Evolutionary conservation across 106 monocot species (phyloP).

Genomic region (Dendrobium chrysotoxum): DNA sequence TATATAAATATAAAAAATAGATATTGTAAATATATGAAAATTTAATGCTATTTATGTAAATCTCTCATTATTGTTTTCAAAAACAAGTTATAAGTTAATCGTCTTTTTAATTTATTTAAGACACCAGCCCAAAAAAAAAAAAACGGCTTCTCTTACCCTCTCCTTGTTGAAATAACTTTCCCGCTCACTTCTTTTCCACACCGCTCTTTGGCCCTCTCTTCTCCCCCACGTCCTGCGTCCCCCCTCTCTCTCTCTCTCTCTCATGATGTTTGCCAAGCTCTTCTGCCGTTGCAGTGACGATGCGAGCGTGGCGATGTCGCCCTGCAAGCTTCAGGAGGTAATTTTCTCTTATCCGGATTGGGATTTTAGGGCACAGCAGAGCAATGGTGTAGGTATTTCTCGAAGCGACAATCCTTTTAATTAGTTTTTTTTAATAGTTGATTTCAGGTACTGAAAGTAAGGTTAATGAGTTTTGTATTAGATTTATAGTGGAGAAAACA

Average conservation of each 20-base stretch:
- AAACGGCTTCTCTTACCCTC: too few relatives aligned
- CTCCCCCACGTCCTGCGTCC: not conserved
- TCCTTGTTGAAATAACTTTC: too few relatives aligned
- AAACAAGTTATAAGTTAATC: too few relatives aligned
- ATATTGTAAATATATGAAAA: too few relatives aligned
- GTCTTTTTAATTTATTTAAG: too few relatives aligned
- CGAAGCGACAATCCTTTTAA: too few relatives aligned
- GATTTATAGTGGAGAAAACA: not conserved
- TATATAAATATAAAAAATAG: too few relatives aligned
- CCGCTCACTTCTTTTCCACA: too few relatives aligned
- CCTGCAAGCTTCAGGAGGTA: constrained; percentile 36
- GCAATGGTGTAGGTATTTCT: not conserved
- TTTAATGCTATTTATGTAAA: too few relatives aligned
- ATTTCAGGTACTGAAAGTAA: not conserved
- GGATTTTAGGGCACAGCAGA: not conserved
- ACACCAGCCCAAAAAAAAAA: too few relatives aligned
- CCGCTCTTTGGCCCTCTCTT: not conserved
- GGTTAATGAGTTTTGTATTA: not conserved
- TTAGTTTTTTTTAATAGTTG: too few relatives aligned
- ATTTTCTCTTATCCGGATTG: not conserved
- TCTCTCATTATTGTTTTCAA: too few relatives aligned
- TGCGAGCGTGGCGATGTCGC: constrained; percentile 10
- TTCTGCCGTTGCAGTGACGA: constrained; percentile 34
- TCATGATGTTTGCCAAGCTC: constrained; percentile 43
- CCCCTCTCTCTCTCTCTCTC: not conserved